phyloP scores from a whole-genome alignment of 2,329 filamentous ascomycete species.

The Pseudonectria foliicola region DNA sequence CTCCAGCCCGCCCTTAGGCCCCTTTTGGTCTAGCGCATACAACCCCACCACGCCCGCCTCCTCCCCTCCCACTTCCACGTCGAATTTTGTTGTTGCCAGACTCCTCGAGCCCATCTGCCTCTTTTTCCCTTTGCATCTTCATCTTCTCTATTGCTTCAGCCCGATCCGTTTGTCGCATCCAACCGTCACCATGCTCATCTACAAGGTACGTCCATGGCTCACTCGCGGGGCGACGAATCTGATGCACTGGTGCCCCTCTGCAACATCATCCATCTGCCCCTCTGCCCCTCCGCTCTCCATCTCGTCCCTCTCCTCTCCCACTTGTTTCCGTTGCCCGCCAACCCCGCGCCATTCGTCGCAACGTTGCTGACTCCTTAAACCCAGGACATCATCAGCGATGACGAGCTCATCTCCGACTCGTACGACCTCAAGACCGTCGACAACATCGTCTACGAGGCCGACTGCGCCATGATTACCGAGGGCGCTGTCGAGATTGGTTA shows the following conservation, averaged over 20 bases:
- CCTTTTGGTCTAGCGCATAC: conserved; percentile 3
- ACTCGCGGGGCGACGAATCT: too few relatives aligned
- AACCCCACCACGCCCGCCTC: conserved; percentile 14
- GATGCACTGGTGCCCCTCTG: too few relatives aligned
- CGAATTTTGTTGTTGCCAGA: not conserved
- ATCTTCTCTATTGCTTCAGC: conserved; percentile 10
- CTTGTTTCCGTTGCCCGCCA: not conserved
- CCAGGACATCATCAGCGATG: conserved; percentile 80
- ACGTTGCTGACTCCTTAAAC: conserved; percentile 21
- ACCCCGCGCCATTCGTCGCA: conserved; percentile 2
- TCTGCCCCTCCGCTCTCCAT: too few relatives aligned
- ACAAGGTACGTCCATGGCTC: conserved; percentile 1
- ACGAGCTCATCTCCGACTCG: conserved; percentile 96
- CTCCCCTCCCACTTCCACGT: conserved; percentile 1
- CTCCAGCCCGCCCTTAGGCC: conserved; percentile 1
- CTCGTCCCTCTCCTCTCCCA: too few relatives aligned
- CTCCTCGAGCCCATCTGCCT: not conserved
- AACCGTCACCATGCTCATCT: conserved; percentile 60
- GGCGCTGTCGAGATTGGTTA: conserved; percentile 66
- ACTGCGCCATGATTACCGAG: conserved; percentile 84
- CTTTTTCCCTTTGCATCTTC: conserved; percentile 5
- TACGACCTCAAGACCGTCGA: conserved; percentile 78
- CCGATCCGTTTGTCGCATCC: conserved; percentile 6
- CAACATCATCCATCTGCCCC: too few relatives aligned
- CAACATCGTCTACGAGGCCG: conserved; percentile 77